Evolutionary conservation across 1,284 basidiomycete genomes (phyloP).

Genomic region (Microbotryum scabiosae): DNA sequence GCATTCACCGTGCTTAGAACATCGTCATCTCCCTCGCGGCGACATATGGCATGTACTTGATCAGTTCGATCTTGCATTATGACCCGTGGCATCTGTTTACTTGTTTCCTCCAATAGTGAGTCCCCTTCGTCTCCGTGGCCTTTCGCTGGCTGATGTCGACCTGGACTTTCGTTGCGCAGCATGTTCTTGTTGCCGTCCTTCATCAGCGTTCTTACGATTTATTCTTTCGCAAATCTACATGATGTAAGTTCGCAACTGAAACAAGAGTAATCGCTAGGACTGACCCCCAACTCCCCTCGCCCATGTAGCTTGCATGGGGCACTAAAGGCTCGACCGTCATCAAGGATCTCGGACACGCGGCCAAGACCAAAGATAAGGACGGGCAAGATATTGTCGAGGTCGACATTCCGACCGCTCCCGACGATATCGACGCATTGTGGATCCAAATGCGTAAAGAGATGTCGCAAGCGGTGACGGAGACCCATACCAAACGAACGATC

Average conservation of each 20-base stretch:
- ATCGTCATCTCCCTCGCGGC: constrained; percentile 67
- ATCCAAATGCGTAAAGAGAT: constrained; percentile 51
- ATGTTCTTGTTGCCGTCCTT: constrained; percentile 22
- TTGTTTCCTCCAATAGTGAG: constrained; percentile 55
- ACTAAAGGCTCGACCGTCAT: constrained; percentile 73
- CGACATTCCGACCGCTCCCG: constrained; percentile 61
- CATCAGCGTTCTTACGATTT: constrained; percentile 28
- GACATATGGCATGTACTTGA: constrained; percentile 81
- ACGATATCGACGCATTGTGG: constrained; percentile 69
- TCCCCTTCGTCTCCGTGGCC: constrained; percentile 3
- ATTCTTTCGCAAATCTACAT: constrained; percentile 30
- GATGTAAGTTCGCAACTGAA: constrained; percentile 6
- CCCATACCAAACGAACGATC: too few relatives aligned
- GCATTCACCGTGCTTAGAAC: constrained; percentile 35
- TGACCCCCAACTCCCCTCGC: neutral
- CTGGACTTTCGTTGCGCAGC: neutral
- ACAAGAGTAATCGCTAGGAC: too few relatives aligned
- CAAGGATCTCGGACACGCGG: constrained; percentile 79
- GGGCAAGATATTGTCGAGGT: constrained; percentile 81
- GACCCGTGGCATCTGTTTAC: constrained; percentile 95
- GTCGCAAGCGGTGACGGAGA: neutral
- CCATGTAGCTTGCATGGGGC: constrained; percentile 47
- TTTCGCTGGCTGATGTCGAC: neutral
- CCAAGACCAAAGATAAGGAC: constrained; percentile 72
- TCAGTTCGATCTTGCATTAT: constrained; percentile 73